phyloP scores from a whole-genome alignment of 495 filamentous ascomycete species.

The Cercophora samala region DNA sequence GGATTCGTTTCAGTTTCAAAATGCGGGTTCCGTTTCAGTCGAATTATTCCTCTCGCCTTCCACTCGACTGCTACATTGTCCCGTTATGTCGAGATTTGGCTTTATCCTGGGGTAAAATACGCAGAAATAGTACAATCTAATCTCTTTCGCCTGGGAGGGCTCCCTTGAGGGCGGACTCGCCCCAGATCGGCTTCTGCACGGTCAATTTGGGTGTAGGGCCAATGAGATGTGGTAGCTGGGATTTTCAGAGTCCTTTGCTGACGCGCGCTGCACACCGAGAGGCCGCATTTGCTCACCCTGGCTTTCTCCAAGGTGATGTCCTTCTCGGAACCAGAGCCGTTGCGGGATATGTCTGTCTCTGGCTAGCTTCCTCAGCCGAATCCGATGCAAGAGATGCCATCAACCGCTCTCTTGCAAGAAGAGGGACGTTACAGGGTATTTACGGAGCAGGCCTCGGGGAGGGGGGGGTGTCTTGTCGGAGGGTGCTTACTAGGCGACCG shows the following conservation, averaged over 20 bases:
- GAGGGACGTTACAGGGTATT: not conserved
- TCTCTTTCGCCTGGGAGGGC: not conserved
- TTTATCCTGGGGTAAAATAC: not conserved
- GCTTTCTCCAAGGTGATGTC: not conserved
- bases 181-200: not conserved
- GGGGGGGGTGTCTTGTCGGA: not conserved
- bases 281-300: slow-evolving; percentile 4
- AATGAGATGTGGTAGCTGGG: not conserved
- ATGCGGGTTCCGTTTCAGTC: slow-evolving; percentile 4
- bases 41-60: not conserved
- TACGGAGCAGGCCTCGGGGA: not conserved
- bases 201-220: not conserved
- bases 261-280: slow-evolving; percentile 2
- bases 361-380: slow-evolving; percentile 1
- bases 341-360: slow-evolving; percentile 1
- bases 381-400: slow-evolving; percentile 1
- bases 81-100: not conserved
- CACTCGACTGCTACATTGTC: not conserved
- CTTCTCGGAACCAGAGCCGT: not conserved
- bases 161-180: not conserved
- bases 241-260: not conserved
- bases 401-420: not conserved
- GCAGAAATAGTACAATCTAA: slow-evolving; percentile 1
- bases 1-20: slow-evolving; percentile 16
- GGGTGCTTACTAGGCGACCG: not conserved